These are phyloP conservation scores for Fraxinus angustifolia DNA, from an alignment of 305 asterid species.

Conservation along the genomic window DNA sequence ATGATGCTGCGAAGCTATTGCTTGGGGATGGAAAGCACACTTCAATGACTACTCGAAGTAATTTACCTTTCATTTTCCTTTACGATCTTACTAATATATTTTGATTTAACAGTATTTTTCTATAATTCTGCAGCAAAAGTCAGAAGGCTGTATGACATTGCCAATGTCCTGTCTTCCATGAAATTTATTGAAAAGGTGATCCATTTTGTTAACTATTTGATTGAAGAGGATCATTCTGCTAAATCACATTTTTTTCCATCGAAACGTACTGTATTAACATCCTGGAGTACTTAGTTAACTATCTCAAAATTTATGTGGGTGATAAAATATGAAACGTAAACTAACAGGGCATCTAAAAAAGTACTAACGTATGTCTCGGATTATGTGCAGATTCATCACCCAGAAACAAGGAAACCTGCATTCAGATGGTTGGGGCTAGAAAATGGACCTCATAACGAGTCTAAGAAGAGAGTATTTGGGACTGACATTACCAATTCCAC, in stretches of 20 bases:
- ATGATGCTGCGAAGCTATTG: conserved; percentile 90
- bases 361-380: conserved; percentile 1
- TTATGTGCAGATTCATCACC: conserved; percentile 73
- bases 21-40: conserved; percentile 81
- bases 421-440: conserved; percentile 87
- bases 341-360: background rate
- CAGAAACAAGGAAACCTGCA: conserved; percentile 91
- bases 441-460: conserved; percentile 36
- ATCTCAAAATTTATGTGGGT: background rate
- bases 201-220: background rate
- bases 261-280: background rate
- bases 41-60: conserved; percentile 87
- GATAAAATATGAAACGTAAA: background rate
- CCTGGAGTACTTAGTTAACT: background rate
- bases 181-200: conserved; percentile 86
- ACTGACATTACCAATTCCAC: conserved; percentile 65
- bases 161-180: conserved; percentile 91
- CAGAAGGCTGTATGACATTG: conserved; percentile 86
- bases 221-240: background rate
- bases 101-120: conserved; percentile 3
- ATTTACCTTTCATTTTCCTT: conserved; percentile 1
- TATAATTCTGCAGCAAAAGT: conserved; percentile 71
- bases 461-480: conserved; percentile 82
- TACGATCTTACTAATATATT: background rate
- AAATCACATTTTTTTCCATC: background rate